Percentiles rank a stretch among this genome's conserved stretches.
phyloP scores from a whole-genome alignment of 257 asterid genomes.

The Solanum chaucha region DNA sequence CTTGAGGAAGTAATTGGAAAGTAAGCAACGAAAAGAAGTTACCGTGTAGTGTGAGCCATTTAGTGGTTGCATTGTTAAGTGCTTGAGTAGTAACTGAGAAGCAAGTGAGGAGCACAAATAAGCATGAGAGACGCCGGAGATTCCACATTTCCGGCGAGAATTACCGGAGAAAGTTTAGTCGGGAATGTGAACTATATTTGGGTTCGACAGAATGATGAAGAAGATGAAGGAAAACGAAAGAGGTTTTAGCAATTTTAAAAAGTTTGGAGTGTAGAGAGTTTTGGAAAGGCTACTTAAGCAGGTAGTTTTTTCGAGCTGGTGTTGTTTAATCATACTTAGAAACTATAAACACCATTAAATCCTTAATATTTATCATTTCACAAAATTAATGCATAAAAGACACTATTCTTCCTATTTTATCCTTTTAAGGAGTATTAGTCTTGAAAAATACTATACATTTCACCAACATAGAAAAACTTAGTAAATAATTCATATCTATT shows the following conservation, averaged over 20 bases:
- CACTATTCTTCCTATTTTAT: too few species aligned
- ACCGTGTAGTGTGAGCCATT: slow-evolving; percentile 76
- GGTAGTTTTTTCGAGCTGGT: neutral
- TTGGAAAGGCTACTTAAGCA: neutral
- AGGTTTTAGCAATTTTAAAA: neutral
- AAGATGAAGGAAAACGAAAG: neutral
- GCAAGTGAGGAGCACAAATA: slow-evolving; percentile 21
- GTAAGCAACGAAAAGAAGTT: neutral
- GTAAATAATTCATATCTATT: too few species aligned
- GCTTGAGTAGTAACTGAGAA: slow-evolving; percentile 42
- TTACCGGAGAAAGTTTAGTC: neutral
- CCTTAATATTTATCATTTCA: too few species aligned
- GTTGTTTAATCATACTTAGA: neutral
- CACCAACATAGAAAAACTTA: too few species aligned
- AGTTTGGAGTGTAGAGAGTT: neutral
- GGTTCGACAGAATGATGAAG: neutral
- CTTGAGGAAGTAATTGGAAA: neutral
- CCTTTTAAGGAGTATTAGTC: too few species aligned
- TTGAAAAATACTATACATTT: too few species aligned
- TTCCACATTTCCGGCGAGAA: slow-evolving; percentile 48
- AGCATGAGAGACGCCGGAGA: slow-evolving; percentile 21
- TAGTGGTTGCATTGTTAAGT: slow-evolving; percentile 18
- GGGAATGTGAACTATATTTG: neutral
- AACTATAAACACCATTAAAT: neutral
- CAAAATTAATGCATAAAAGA: too few species aligned